Conservation (phyloP, 2,329 filamentous ascomycete genomes). For the Phialophora chinensis region DNA sequence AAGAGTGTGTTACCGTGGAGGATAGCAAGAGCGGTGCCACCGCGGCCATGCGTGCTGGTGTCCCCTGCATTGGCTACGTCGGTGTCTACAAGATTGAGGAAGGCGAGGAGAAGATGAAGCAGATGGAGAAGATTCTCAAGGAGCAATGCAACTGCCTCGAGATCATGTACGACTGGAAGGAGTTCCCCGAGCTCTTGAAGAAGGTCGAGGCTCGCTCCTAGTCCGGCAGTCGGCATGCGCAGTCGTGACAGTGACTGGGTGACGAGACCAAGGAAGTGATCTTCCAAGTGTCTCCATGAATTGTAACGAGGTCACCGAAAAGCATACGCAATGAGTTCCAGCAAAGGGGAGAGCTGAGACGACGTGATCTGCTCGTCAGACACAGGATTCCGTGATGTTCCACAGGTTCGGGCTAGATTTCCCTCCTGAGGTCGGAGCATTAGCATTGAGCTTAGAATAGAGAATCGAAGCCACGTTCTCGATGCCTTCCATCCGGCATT, state of each 20-base stretch:
- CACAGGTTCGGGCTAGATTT: background rate
- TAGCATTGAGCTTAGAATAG: background rate
- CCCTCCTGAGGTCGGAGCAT: background rate
- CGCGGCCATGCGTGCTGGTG: conserved; percentile 77
- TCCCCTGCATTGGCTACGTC: conserved; percentile 83
- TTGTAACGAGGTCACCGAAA: background rate
- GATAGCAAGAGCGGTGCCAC: conserved; percentile 88
- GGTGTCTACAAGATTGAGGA: conserved; percentile 73
- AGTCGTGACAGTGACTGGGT: background rate
- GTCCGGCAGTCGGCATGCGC: background rate
- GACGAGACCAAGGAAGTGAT: background rate
- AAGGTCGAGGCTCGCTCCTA: conserved; percentile 47
- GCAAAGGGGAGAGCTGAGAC: background rate
- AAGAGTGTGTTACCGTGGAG: conserved; percentile 81
- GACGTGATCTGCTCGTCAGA: background rate
- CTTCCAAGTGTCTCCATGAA: background rate
- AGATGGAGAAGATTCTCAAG: conserved; percentile 72
- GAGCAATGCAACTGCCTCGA: conserved; percentile 50
- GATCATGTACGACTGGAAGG: conserved; percentile 62
- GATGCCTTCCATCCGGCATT: background rate
- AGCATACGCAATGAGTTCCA: conserved; percentile 1
- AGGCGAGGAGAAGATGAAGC: conserved; percentile 72
- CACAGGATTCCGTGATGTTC: background rate
- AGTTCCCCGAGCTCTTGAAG: conserved; percentile 53
- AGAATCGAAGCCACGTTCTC: background rate